phyloP scores from a whole-genome alignment of 257 asterid genomes.

The Cinchona pubescens region DNA sequence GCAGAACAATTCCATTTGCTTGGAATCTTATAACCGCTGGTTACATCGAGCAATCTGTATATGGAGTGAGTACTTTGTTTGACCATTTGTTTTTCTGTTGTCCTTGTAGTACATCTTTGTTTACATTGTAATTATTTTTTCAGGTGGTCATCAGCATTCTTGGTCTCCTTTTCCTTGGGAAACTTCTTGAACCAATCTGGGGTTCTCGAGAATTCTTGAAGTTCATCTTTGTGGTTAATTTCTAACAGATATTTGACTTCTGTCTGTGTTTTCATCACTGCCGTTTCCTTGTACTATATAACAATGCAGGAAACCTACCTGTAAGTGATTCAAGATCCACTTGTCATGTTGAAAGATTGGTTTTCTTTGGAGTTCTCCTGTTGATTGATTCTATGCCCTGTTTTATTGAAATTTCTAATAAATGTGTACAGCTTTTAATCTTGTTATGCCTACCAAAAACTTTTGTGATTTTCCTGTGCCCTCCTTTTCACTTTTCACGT shows the following conservation, averaged over 20 bases:
- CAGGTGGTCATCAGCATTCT: constrained; percentile 68
- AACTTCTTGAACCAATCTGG: constrained; percentile 92
- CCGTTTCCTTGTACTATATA: constrained; percentile 72
- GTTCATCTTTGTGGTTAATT: constrained; percentile 81
- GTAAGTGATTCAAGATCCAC: constrained; percentile 50
- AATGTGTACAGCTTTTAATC: not conserved
- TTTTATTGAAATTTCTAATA: not conserved
- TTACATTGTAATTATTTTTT: constrained; percentile 20
- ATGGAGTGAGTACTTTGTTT: constrained; percentile 70
- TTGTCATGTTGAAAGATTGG: constrained; percentile 11
- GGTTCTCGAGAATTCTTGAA: constrained; percentile 84
- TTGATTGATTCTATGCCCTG: not conserved
- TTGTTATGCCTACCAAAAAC: not conserved
- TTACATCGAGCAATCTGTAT: constrained; percentile 70
- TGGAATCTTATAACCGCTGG: constrained; percentile 98
- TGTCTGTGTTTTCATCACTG: constrained; percentile 68
- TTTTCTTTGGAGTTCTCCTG: not conserved
- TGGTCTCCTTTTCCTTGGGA: constrained; percentile 83
- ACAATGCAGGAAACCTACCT: constrained; percentile 67
- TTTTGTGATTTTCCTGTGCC: not conserved
- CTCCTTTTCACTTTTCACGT: not conserved
- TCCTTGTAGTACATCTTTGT: not conserved
- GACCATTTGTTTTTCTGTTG: constrained; percentile 7
- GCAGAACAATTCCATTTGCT: constrained; percentile 91
- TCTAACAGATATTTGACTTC: constrained; percentile 77